Evolutionary conservation across 169 alveolate species (phyloP).

Genomic region (Eimeria sp.): DNA sequence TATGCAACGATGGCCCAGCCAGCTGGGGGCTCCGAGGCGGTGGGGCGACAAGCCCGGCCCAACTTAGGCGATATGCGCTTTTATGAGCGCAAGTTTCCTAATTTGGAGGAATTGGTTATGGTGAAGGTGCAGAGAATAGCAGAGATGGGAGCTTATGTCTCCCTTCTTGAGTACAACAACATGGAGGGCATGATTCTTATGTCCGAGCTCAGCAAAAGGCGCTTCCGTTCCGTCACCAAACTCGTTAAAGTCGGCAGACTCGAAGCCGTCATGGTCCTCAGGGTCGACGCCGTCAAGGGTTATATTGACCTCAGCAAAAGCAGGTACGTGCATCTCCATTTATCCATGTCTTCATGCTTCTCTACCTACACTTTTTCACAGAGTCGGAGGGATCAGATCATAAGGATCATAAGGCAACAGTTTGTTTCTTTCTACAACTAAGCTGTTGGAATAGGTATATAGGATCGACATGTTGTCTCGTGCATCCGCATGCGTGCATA

Average conservation of each 20-base stretch:
- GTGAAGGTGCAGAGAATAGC: conserved; percentile 95
- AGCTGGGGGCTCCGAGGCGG: conserved; percentile 25
- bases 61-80: conserved; percentile 83
- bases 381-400: no score
- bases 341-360: not conserved
- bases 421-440: no score
- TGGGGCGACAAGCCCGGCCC: conserved; percentile 37
- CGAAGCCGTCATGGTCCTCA: conserved; percentile 97
- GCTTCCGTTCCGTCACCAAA: conserved; percentile 94
- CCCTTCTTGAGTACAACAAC: conserved; percentile 98
- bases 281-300: conserved; percentile 98
- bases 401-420: not conserved
- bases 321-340: conserved; percentile 57
- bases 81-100: conserved; percentile 83
- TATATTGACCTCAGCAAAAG: conserved; percentile 98
- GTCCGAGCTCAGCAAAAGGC: conserved; percentile 97
- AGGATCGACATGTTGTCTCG: no score
- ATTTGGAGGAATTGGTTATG: conserved; percentile 85
- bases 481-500: no score
- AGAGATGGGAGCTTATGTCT: conserved; percentile 98
- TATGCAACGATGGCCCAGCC: conserved; percentile 22
- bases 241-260: conserved; percentile 94
- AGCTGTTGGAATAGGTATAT: no score
- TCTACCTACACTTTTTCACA: not conserved
- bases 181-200: conserved; percentile 97